Base-by-base conservation (phyloP, 1,284 basidiomycete genomes). In the Marasmius oreades region DNA sequence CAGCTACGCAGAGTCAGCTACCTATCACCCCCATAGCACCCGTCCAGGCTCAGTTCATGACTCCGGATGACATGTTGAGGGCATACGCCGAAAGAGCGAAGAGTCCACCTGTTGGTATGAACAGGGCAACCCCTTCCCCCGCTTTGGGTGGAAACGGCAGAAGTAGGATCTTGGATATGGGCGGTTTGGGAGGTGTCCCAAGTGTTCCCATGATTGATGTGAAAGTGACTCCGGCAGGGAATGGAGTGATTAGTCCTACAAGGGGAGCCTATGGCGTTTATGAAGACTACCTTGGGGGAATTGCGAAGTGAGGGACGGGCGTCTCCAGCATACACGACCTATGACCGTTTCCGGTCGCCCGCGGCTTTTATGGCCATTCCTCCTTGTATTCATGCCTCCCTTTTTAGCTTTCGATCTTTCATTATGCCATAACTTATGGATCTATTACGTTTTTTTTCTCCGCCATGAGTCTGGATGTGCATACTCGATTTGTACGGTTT, bases 41-140 rank as follows among this genome's bases (percentile, higher is more conserved):
- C 22, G 34, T 64, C 18, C 68, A 73, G 5, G 71, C 73, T 2
- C 65, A 62, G 31, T 70, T 75, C 28, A 64, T 63, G 11, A 65
- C 70, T 52, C 58, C 69, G 56, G 57, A 52, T 36, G 50, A 55
- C 24, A 69, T 54, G 66, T 73, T 62, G 60, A 72, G 61, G 74
- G 72, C 23, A 66, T 72, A 55, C 57, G 76, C 46, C 79, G 82
- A 74, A 71, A 76, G 3, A 73, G 77, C 70, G 69, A 75, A 55
- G 69, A 37, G 22, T 10, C 45, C 55, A 23, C 14, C 31, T 50
- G 26, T 26, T 23, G n/a, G 39, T 36, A 7, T 28, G 42, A 47
- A n/a, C n/a, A n/a, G 37, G 16, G 47, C 7, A 5, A 10, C 26
- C 8, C 22, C 51, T 20, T 22, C 39, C 16, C 16, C 20, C 39